A percentile compares a stretch with the other conserved stretches of the same genome.
These are phyloP conservation scores for Umbelopsis sp. DNA, from an alignment of 371 early-diverging fungal genomes.

Conservation along the genomic window DNA sequence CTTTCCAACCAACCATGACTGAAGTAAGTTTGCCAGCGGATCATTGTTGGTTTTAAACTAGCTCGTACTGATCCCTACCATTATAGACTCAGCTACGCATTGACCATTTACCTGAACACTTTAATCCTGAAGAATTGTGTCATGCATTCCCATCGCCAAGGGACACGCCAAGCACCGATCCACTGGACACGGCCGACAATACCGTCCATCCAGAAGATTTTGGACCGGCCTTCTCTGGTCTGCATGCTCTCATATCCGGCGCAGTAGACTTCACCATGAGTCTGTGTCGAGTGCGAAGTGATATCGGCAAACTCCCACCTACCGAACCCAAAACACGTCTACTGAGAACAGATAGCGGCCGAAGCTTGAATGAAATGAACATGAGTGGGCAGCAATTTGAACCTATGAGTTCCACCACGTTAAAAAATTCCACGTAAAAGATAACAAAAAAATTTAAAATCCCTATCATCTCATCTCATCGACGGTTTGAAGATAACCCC, in stretches of 20 bases:
- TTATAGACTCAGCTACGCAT: slow-evolving; percentile 17
- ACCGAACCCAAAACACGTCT: not conserved
- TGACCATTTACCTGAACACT: slow-evolving; percentile 12
- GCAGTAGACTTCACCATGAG: slow-evolving; percentile 2
- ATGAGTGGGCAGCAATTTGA: slow-evolving; percentile 8
- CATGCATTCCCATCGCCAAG: slow-evolving; percentile 17
- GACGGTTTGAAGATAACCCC: too few species aligned
- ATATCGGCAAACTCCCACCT: not conserved
- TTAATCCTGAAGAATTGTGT: slow-evolving; percentile 11
- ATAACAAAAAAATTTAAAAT: too few species aligned
- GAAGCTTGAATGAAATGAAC: slow-evolving; percentile 12
- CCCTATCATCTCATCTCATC: too few species aligned
- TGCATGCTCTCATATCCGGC: not conserved
- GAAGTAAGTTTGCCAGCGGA: not conserved
- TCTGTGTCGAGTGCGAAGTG: slow-evolving; percentile 4
- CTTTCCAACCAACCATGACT: not conserved
- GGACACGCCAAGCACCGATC: not conserved
- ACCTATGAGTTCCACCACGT: not conserved
- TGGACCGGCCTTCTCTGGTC: slow-evolving; percentile 1
- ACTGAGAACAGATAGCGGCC: slow-evolving; percentile 1
- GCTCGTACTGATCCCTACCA: not conserved
- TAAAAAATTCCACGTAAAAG: too few species aligned
- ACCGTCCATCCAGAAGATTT: not conserved
- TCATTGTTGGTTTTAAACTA: too few species aligned
- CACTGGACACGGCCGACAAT: not conserved